Percentiles rank a stretch among this genome's conserved stretches.
Conservation (phyloP, 768 basidiomycete genomes). For the Strobilomyces dryophilus region DNA sequence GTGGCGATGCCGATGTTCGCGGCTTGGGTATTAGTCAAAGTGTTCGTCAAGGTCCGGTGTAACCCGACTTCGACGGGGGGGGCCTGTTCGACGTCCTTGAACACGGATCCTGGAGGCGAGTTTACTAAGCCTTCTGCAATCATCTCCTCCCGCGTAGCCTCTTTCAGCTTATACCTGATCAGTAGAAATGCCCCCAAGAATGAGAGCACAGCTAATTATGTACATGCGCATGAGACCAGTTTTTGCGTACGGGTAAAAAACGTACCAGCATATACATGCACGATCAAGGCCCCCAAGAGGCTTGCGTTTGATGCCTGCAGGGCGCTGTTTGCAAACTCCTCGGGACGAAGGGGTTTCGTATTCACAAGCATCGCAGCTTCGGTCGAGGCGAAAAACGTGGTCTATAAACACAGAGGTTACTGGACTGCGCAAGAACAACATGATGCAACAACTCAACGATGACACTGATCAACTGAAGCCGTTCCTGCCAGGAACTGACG, state of each 20-base stretch:
- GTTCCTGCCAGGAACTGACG: constrained; percentile 59
- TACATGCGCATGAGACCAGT: not conserved
- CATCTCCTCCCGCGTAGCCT: constrained; percentile 46
- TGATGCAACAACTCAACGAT: constrained; percentile 39
- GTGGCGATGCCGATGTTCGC: not conserved
- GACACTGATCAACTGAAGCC: constrained; percentile 56
- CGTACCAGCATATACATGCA: constrained; percentile 51
- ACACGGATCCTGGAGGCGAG: constrained; percentile 19
- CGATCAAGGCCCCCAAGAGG: constrained; percentile 48
- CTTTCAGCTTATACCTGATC: constrained; percentile 49
- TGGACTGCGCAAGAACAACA: not conserved
- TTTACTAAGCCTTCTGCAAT: constrained; percentile 33
- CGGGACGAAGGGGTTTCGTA: constrained; percentile 30
- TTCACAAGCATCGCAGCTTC: constrained; percentile 51
- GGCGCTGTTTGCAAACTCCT: constrained; percentile 6
- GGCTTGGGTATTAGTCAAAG: not conserved
- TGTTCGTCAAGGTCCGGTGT: not conserved
- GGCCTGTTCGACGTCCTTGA: constrained; percentile 15
- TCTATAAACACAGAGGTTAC: constrained; percentile 31
- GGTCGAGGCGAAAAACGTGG: constrained; percentile 59
- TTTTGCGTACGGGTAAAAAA: not conserved
- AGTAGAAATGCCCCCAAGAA: constrained; percentile 57
- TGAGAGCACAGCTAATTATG: constrained; percentile 37
- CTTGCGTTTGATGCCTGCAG: constrained; percentile 40
- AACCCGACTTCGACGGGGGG: not conserved